These are phyloP conservation scores for Leccinum truebloodii DNA, from an alignment of 768 basidiomycete genomes.

Conservation along the genomic window DNA sequence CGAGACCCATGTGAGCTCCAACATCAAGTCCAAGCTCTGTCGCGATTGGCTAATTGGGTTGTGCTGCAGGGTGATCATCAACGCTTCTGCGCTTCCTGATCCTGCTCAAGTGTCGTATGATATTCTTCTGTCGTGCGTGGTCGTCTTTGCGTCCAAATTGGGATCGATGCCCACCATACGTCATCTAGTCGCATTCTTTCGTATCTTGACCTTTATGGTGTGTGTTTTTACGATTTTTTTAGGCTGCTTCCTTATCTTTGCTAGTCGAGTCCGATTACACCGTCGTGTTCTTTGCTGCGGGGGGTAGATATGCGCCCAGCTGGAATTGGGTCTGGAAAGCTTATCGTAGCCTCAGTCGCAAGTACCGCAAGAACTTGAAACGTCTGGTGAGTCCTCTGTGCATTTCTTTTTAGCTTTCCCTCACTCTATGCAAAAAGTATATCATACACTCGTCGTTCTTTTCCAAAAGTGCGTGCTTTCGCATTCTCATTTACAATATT, in stretches of 20 bases:
- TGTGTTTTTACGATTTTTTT: constrained; percentile 13
- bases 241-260: constrained; percentile 2
- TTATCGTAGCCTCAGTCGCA: constrained; percentile 75
- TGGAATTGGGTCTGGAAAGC: constrained; percentile 96
- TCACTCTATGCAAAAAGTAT: constrained; percentile 48
- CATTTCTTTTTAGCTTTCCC: not conserved
- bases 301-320: constrained; percentile 67
- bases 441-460: constrained; percentile 89
- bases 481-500: not conserved
- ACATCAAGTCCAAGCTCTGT: not conserved
- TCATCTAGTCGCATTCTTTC: constrained; percentile 65
- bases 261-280: constrained; percentile 88
- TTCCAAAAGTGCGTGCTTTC: constrained; percentile 65
- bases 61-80: constrained; percentile 72
- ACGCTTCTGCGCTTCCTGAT: constrained; percentile 82
- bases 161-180: constrained; percentile 7
- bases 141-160: constrained; percentile 12
- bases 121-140: constrained; percentile 64
- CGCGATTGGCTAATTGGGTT: constrained; percentile 10
- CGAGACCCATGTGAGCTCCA: constrained; percentile 75
- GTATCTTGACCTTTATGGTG: constrained; percentile 82
- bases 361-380: constrained; percentile 88
- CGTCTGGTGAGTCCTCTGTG: constrained; percentile 54
- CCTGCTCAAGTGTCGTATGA: constrained; percentile 78
- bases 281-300: constrained; percentile 84